Base-by-base conservation (phyloP, 2,329 filamentous ascomycete species). In the Monilinia fructigena region DNA sequence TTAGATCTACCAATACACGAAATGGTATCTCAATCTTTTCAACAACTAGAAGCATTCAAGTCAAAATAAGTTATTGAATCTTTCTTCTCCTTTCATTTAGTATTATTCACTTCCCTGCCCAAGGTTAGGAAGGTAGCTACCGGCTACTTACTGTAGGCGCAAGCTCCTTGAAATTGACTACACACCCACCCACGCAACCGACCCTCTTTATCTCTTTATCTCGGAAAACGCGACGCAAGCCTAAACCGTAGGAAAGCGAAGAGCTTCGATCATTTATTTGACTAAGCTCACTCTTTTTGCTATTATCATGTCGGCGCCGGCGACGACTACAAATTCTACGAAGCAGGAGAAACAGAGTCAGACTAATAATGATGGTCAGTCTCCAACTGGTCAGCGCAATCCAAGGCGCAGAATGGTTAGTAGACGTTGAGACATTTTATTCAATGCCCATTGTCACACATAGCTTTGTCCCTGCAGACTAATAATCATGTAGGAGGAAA, bases 161-260 rank as follows among this genome's bases (percentile, higher is more conserved):
- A 47, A 10, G 23, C 38, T 45, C 23, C 26, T 31, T n/a, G 26
- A 45, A 7, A 45, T 42, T 12, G 23, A n/a, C 56, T 23, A 47
- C 35, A 26, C 16, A 45, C 28, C 40, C 20, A 35, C 23, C 55
- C 18, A 35, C 54, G 18, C 47, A 45, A 23, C 47, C 31, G 4
- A 42, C 26, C n/a, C 48, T 61, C 42, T 14, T 28, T 35, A 20
- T 20, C 45, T 48, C 42, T 35, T 60, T 60, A 60, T 60, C 58
- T 61, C 45, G 45, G 58, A 47, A 61, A 52, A 26, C 42, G 45
- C 42, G 45, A 50, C 54, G 53, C 50, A 56, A 64, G 67, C 68
- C 69, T 71, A 71, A 71, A 61, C 69, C 70, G 70, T 61, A 26
- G 63, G 63, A 65, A 65, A 65, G 42, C 63, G 63, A 65, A 60